Percentiles rank a stretch among this genome's conserved stretches.
Conservation (phyloP, 805 yeast genomes). For the Priceomyces medius region DNA sequence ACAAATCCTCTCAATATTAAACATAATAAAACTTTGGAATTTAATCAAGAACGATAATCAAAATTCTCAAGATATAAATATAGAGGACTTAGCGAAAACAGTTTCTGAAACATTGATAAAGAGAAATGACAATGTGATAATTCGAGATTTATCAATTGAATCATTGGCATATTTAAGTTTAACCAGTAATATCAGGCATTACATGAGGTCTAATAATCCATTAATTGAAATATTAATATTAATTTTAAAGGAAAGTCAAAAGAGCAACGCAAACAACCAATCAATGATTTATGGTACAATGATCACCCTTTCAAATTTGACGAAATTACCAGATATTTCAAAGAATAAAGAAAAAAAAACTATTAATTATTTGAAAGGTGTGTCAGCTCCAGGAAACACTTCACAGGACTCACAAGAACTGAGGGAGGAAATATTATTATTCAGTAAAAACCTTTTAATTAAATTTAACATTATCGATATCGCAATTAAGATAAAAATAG, state of each 20-base stretch:
- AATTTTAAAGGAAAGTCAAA: slow-evolving; percentile 4
- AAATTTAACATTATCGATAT: slow-evolving; percentile 22
- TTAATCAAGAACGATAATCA: slow-evolving; percentile 35
- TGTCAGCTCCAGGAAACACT: slow-evolving; percentile 26
- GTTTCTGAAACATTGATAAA: slow-evolving; percentile 11
- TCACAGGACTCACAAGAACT: slow-evolving; percentile 19
- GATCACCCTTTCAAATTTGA: slow-evolving; percentile 39
- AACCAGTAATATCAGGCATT: slow-evolving; percentile 28
- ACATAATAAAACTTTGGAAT: slow-evolving; percentile 59
- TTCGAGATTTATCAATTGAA: slow-evolving; percentile 33
- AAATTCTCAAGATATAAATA: slow-evolving; percentile 7
- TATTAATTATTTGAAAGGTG: slow-evolving; percentile 35
- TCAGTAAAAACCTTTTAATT: slow-evolving; percentile 27
- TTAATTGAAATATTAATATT: slow-evolving; percentile 23
- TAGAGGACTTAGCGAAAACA: slow-evolving; percentile 10
- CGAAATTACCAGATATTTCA: slow-evolving; percentile 27
- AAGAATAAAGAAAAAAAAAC: slow-evolving; percentile 30
- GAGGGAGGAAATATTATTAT: slow-evolving; percentile 26
- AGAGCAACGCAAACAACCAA: slow-evolving; percentile 7
- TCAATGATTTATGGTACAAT: slow-evolving; percentile 42
- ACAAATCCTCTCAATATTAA: slow-evolving; percentile 41
- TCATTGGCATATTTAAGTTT: slow-evolving; percentile 51
- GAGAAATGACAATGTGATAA: slow-evolving; percentile 4
- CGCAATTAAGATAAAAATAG: slow-evolving; percentile 18
- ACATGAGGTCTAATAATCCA: slow-evolving; percentile 35